Base-by-base conservation (phyloP, 2,329 filamentous ascomycete species). In the Penicillium sp. region DNA sequence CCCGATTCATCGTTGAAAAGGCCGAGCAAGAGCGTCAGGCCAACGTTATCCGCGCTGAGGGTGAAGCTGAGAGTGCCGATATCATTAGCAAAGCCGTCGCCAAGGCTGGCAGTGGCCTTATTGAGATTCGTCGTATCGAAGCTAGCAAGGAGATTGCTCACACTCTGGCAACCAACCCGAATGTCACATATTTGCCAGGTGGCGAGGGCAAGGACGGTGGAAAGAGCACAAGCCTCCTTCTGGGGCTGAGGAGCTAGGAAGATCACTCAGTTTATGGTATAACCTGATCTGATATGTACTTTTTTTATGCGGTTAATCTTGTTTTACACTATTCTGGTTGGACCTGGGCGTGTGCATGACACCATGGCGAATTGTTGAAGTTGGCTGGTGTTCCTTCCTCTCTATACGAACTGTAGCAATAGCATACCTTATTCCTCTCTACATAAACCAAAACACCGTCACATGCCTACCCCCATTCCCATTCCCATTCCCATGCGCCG, bases 21-120 rank as follows among this genome's bases (percentile, higher is more conserved):
- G 95, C 95, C 64, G 95, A 99, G 86, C 95, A 99, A 84, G 95
- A 99, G 84, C 87, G 95, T 73, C 95, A 99, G 83, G 95, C 95
- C 71, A 98, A 95, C 82, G 95, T 99, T 74, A 99, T 99, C 80
- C 88, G 95, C 60, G 95, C 95, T 56, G 95, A 99, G 86, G 95
- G 95, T 77, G 95, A 99, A 82, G 94, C 94, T 69, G 94, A 98
- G 86, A 92, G 90, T 73, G 95, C 95, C 53, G 95, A 99, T 59
- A 96, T 93, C 67, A 98, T 99, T 78, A 90, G 88, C 81, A 95
- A 90, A 83, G 94, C 94, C 21, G 93, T 99, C 70, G 89, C 92
- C 70, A 97, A 96, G 88, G 87, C 88, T 62, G 95, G 95, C 69
- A 94, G 97, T 79, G 95, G 95, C 48, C 84, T 99, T 72, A 91